These are phyloP conservation scores for Epichloe scottii DNA, from an alignment of 2,329 filamentous ascomycete species.

Conservation along the genomic window DNA sequence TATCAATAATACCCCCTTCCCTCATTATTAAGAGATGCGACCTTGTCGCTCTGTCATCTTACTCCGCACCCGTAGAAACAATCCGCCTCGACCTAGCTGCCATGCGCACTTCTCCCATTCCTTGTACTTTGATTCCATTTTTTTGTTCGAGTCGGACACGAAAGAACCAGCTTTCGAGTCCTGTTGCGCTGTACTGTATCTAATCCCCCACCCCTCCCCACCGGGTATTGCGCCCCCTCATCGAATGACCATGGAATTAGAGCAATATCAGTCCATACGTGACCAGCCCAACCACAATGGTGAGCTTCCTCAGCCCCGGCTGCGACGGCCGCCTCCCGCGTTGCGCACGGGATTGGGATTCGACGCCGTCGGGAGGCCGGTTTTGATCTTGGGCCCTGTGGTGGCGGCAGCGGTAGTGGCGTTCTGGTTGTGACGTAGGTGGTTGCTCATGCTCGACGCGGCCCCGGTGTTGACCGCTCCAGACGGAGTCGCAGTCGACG, in stretches of 20 bases:
- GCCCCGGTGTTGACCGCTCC: not conserved
- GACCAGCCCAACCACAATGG: constrained; percentile 4
- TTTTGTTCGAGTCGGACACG: not conserved
- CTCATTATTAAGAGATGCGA: too few relatives aligned
- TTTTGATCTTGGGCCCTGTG: not conserved
- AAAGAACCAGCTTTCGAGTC: not conserved
- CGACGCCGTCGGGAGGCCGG: not conserved
- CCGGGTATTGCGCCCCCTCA: too few relatives aligned
- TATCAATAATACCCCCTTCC: too few relatives aligned
- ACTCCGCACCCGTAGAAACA: too few relatives aligned
- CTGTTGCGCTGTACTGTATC: too few relatives aligned
- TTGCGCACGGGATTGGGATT: not conserved
- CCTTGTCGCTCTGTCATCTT: too few relatives aligned
- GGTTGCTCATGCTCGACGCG: not conserved
- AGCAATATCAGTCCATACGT: constrained; percentile 6
- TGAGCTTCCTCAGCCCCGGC: constrained; percentile 6
- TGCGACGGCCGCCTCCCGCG: constrained; percentile 4
- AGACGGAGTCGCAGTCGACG: not conserved
- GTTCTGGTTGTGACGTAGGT: not conserved
- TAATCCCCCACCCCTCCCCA: not conserved
- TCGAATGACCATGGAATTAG: not conserved
- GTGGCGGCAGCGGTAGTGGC: not conserved
- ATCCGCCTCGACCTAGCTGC: too few relatives aligned
- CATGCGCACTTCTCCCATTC: too few relatives aligned
- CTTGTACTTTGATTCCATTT: too few relatives aligned